Evolutionary conservation across 139 green algal species (phyloP).

Genomic region (Tetradesmus lagerheimii): DNA sequence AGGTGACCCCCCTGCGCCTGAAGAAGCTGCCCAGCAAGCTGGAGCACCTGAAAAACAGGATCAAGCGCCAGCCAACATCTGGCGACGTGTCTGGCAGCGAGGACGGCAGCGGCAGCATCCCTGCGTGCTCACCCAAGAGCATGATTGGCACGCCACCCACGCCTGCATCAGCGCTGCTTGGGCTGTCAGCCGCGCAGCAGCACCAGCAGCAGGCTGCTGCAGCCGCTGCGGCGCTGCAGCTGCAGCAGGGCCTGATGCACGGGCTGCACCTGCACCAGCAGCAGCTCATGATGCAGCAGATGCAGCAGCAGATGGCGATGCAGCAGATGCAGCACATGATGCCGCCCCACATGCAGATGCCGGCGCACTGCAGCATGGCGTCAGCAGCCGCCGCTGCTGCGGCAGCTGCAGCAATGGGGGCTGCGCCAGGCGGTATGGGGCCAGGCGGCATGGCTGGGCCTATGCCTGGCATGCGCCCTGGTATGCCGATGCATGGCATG

Average conservation of each 20-base stretch:
- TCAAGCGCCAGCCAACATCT: conserved; percentile 43
- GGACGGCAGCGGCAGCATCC: conserved; percentile 44
- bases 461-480: neutral
- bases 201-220: conserved; percentile 31
- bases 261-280: conserved; percentile 36
- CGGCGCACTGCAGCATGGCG: neutral
- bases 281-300: conserved; percentile 29
- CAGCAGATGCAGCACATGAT: conserved; percentile 37
- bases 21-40: conserved; percentile 55
- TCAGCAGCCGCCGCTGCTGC: conserved; percentile 14
- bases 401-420: neutral
- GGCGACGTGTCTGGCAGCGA: conserved; percentile 26
- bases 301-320: conserved; percentile 36
- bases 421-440: conserved; percentile 5
- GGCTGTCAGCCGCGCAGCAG: neutral
- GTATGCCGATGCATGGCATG: neutral
- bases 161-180: neutral
- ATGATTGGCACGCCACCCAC: neutral
- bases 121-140: conserved; percentile 37
- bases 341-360: conserved; percentile 1
- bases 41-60: conserved; percentile 53
- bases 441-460: neutral
- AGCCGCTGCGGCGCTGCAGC: neutral
- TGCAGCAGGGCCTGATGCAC: conserved; percentile 38
- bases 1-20: conserved; percentile 53